These are phyloP conservation scores for Cyathus striatus DNA, from an alignment of 768 basidiomycete species.

Conservation along the genomic window DNA sequence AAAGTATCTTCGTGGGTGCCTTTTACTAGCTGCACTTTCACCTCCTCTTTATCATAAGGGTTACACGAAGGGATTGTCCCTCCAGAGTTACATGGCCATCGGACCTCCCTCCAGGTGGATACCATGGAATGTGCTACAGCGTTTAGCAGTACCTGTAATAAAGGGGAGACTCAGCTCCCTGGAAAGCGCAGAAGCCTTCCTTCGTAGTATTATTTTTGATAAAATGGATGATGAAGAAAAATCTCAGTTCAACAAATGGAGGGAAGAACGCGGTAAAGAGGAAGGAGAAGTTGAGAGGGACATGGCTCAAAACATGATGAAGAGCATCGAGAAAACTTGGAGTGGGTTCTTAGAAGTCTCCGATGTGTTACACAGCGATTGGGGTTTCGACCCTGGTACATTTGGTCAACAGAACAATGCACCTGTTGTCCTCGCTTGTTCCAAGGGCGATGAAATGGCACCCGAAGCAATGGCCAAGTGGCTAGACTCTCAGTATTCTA, in stretches of 20 bases:
- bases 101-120: constrained; percentile 39
- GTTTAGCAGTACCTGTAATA: constrained; percentile 25
- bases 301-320: constrained; percentile 34
- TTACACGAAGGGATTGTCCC: constrained; percentile 40
- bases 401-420: constrained; percentile 40
- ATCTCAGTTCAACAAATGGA: constrained; percentile 35
- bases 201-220: constrained; percentile 31
- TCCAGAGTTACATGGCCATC: constrained; percentile 38
- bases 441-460: constrained; percentile 34
- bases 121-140: constrained; percentile 32
- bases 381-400: constrained; percentile 39
- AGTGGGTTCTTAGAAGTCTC: constrained; percentile 43
- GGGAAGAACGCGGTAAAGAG: constrained; percentile 26
- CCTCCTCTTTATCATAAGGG: constrained; percentile 42
- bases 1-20: constrained; percentile 36
- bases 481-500: constrained; percentile 42
- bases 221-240: constrained; percentile 31
- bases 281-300: constrained; percentile 39
- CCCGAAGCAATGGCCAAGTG: constrained; percentile 42
- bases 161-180: constrained; percentile 28
- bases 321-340: constrained; percentile 47
- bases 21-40: constrained; percentile 41
- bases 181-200: constrained; percentile 34
- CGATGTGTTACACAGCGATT: constrained; percentile 41
- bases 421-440: constrained; percentile 39